Percentiles rank a stretch among this genome's conserved stretches.
Conservation (phyloP, 176 grass and related monocot genomes). For the Juncus effusus region DNA sequence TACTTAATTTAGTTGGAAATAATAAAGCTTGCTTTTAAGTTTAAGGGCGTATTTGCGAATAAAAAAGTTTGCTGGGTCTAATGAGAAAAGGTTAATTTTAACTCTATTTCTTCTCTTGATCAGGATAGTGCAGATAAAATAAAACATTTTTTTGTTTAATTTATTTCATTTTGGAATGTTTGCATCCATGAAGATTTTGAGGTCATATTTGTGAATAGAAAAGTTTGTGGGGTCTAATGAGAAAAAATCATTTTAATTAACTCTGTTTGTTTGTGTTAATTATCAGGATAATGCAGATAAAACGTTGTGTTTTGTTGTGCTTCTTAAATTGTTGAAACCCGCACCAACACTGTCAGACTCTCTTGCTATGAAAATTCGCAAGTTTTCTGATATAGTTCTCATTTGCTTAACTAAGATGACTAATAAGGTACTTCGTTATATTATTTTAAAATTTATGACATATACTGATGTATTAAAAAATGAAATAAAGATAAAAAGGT, state of each 20-base stretch:
- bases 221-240: slow-evolving; percentile 8
- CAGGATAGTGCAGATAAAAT: slow-evolving; percentile 40
- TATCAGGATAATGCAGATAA: slow-evolving; percentile 56
- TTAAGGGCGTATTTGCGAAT: neutral
- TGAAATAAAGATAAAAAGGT: too few relatives aligned
- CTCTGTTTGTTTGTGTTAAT: too few relatives aligned
- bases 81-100: neutral
- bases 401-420: slow-evolving; percentile 99
- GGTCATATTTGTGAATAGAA: neutral
- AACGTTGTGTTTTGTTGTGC: slow-evolving; percentile 85
- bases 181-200: too few relatives aligned
- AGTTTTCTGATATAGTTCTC: slow-evolving; percentile 95
- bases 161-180: too few relatives aligned
- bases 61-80: slow-evolving; percentile 17
- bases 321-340: slow-evolving; percentile 87
- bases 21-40: too few relatives aligned
- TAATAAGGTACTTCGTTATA: slow-evolving; percentile 48
- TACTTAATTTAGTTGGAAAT: too few relatives aligned
- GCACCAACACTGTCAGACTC: slow-evolving; percentile 47
- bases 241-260: neutral
- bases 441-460: too few relatives aligned
- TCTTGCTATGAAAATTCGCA: slow-evolving; percentile 76
- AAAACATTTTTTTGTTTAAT: too few relatives aligned
- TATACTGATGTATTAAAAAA: too few relatives aligned
- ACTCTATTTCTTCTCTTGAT: slow-evolving; percentile 20